These are phyloP conservation scores for Rhizopus stolonifer DNA, from an alignment of 371 early-diverging fungal species.

Conservation along the genomic window DNA sequence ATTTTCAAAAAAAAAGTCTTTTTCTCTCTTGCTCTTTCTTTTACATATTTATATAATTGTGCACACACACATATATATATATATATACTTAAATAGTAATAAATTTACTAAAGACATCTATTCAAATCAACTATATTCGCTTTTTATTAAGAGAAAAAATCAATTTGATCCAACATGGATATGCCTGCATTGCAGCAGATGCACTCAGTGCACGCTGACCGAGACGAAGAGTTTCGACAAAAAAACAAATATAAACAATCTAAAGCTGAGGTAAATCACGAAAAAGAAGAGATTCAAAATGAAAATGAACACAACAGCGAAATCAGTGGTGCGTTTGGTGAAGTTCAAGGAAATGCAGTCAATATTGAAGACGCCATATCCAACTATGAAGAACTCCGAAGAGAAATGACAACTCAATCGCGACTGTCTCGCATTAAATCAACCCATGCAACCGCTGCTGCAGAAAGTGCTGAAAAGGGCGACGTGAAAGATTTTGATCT, in stretches of 20 bases:
- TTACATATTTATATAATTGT: too few relatives aligned
- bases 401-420: slow-evolving; percentile 48
- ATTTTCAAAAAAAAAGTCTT: too few relatives aligned
- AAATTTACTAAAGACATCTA: too few relatives aligned
- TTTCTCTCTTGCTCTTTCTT: too few relatives aligned
- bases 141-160: too few relatives aligned
- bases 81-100: too few relatives aligned
- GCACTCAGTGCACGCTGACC: slow-evolving; percentile 12
- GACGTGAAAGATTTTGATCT: slow-evolving; percentile 27
- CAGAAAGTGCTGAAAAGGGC: slow-evolving; percentile 18
- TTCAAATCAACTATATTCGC: too few relatives aligned
- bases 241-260: slow-evolving; percentile 20
- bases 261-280: slow-evolving; percentile 18
- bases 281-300: slow-evolving; percentile 20
- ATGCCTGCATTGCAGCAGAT: slow-evolving; percentile 24
- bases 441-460: slow-evolving; percentile 15
- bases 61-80: too few relatives aligned
- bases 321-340: slow-evolving; percentile 35
- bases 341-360: slow-evolving; percentile 46
- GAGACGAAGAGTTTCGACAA: slow-evolving; percentile 20
- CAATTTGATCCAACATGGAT: slow-evolving; percentile 28
- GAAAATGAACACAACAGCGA: slow-evolving; percentile 1
- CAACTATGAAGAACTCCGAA: slow-evolving; percentile 45
- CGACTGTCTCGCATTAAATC: slow-evolving; percentile 28
- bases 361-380: slow-evolving; percentile 44